Base-by-base conservation (phyloP, 2,329 filamentous ascomycete species). In the Epichloe sylvatica region DNA sequence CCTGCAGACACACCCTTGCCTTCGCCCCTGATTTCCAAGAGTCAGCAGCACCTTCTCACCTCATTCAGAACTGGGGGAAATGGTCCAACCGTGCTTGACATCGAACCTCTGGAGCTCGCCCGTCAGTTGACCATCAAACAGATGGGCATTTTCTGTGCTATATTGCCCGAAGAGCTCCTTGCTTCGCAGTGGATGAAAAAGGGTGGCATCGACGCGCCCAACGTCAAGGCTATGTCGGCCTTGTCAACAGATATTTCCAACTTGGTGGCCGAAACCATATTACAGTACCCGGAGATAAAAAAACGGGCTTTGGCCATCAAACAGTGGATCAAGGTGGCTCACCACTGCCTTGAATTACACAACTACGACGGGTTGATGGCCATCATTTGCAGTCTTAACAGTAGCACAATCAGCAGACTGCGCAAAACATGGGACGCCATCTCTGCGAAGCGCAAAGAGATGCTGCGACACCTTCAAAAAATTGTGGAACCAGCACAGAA, bases 291-390 rank as follows among this genome's bases (percentile, higher is more conserved):
- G n/a, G 92, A 97, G 63, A 81, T 84, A 25, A 97, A 97, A 77
- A 94, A 91, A 71, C 81, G 92, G 25, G 91, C 92, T 1, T 71
- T 78, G 2, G 80, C 89, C 47, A 92, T 98, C 70, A 97, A 98
- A 71, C 90, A 97, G 59, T 98, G 92, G 92, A 86, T 96, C 64
- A 98, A 97, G 73, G 82, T 97, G 57, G 88, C 87, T 1, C 77
- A 84, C 58, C 86, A 86, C 59, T 94, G 88, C 56, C 72, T 94
- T 5, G 86, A 92, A 60, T 76, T 97, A 25, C 84, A 92, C 70
- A 98, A 98, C 69, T 98, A 96, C 59, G 91, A 98, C 62, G 87
- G 88, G 0, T 71, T 98, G 11, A 96, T 97, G 89, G 89, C 92
- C 7, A 95, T 98, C 58, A 88, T 95, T 60, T 96, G 90, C 71